phyloP scores from a whole-genome alignment of 2,329 filamentous ascomycete genomes.

The Ciborinia camelliae region DNA sequence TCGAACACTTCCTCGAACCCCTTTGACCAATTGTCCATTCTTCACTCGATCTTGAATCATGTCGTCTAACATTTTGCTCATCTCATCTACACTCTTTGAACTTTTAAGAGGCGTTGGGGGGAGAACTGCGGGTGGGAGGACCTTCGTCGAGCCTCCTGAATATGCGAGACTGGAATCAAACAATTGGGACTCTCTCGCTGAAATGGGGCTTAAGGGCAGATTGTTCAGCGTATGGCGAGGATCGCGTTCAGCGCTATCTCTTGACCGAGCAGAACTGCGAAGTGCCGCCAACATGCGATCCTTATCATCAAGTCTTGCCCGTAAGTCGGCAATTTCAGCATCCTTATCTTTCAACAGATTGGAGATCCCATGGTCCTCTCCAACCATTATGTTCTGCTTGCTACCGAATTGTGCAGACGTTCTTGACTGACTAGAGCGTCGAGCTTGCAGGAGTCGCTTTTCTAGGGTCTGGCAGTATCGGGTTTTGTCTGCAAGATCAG shows the following conservation, averaged over 20 bases:
- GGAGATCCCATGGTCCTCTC: conserved; percentile 74
- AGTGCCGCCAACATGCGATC: conserved; percentile 89
- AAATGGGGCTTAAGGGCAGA: conserved; percentile 34
- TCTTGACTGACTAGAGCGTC: conserved; percentile 83
- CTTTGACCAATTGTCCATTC: conserved; percentile 66
- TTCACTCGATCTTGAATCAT: conserved; percentile 92
- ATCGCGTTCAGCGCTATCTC: conserved; percentile 69
- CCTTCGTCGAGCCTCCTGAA: conserved; percentile 21
- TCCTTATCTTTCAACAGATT: conserved; percentile 82
- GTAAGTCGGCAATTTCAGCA: conserved; percentile 85
- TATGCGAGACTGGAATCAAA: conserved; percentile 22
- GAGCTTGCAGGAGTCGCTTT: conserved; percentile 84
- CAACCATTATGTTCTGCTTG: conserved; percentile 63
- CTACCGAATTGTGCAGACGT: conserved; percentile 69
- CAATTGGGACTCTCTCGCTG: conserved; percentile 33
- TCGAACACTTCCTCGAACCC: conserved; percentile 63
- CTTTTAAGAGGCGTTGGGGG: conserved; percentile 32
- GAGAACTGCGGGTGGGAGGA: conserved; percentile 22
- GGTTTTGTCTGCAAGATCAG: conserved; percentile 95
- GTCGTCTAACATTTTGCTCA: conserved; percentile 89
- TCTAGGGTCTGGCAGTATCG: conserved; percentile 93
- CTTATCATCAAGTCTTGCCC: conserved; percentile 86
- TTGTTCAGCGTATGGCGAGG: conserved; percentile 28
- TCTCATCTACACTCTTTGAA: conserved; percentile 76
- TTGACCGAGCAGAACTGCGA: conserved; percentile 77